Evolutionary conservation across 176 grass and related monocot genomes (phyloP), one percentile per base, ranked within the genome.

Genomic region (Tillandsia fasciculata): DNA sequence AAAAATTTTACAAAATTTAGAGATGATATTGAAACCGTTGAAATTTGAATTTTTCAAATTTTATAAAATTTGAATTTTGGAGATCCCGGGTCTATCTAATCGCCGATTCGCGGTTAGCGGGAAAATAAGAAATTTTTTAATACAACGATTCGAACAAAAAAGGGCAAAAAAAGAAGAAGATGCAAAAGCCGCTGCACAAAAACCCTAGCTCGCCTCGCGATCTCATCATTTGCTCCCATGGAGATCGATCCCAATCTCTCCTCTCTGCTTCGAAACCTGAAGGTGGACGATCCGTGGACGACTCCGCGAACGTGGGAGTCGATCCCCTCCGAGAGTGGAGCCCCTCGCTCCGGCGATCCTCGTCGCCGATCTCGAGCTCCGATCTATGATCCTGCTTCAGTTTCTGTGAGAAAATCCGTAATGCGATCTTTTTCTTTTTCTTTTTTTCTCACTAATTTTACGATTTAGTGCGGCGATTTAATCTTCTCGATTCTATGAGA

Each of bases 171-270:
- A 61, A 18, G 1, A 9, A 59, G 10, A 15, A 54, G 52, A 56
- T 2, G 56, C 56, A 2, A 23, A 10, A 22, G n/a, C 3, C 56
- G 22, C 22, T 10, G 11, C 33, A 42, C 33, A 18, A 72, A 77
- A 72, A 79, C 76, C 79, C 79, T 86, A 80, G 75, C 52, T 47
- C 56, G 15, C 56, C 56, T 61, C 22, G 7, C 8, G 13, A 18
- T 20, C 17, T 61, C 56, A 11, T 24, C 18, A 47, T 64, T 8
- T 12, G 12, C 56, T 65, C 66, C 20, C 15, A 96, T 96, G 92
- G 86, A 89, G 83, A 78, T 83, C 22, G 92, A 85, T 77, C 76
- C 83, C 67, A 83, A 76, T 78, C 82, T 96, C 76, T 87, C 78
- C 76, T 75, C 83, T 65, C 77, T 92, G 49, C 79, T 90, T 54